Base-by-base conservation (phyloP, 1,284 basidiomycete species). In the Puccinia sorghi region DNA sequence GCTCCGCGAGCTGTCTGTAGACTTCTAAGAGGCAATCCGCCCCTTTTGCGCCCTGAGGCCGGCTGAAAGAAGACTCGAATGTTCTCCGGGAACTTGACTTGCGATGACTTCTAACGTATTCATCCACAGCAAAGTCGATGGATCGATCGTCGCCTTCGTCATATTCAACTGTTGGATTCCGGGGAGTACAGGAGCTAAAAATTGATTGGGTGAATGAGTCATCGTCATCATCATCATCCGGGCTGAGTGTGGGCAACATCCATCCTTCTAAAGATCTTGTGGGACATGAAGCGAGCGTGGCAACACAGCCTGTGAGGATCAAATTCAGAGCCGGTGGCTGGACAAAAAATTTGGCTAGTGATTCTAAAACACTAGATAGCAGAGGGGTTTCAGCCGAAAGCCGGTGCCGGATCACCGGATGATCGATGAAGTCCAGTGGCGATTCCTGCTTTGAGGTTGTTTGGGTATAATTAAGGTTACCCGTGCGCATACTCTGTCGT, bases 81-180 rank as follows among this genome's bases (percentile, higher is more conserved):
- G 54, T 72, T n/a, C 89, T 25, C 91, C 86, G 46, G 85, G 88
- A 27, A 87, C 86, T 71, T 89, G 89, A 15, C 87, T 88, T 11
- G 86, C 86, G 75, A 77, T 50, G 48, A 59, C 39, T 72, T 13
- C 71, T 63, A n/a, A 92, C 86, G 80, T 87, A 88, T 82, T 90
- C 88, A 77, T 90, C 89, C 54, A 92, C 88, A 75, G 85, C 85
- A 83, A 89, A 92, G 85, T 93, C 92, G 75, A 93, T 88, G 17
- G 92, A 93, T 74, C 89, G 88, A 82, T 92, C 91, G 81, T 92
- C 92, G 8, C 88, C 89, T 78, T 90, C 89, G 70, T 87, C 86
- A 56, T 87, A 87, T 59, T 80, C 72, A 64, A 64, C 63, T 61
- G 20, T 57, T 43, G 39, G 56, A n/a, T 72, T 80, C 64, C 50